Evolutionary conservation across 2,329 filamentous ascomycete species (phyloP).

Genomic region (Tolypocladium nubicola): DNA sequence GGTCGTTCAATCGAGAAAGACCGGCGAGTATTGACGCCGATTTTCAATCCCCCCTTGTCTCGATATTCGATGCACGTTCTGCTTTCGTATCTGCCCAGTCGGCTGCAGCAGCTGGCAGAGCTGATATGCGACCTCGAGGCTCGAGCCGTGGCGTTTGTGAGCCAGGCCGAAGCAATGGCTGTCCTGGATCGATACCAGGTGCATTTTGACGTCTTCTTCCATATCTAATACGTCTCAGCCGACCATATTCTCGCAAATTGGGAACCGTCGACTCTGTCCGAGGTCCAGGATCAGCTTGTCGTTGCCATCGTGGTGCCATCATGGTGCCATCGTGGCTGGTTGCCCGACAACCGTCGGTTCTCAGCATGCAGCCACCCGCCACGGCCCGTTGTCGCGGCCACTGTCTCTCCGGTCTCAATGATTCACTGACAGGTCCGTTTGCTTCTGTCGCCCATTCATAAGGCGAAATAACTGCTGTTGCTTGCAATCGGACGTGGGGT

Average conservation of each 20-base stretch:
- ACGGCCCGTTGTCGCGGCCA: not conserved
- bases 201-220: not conserved
- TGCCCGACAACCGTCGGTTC: not conserved
- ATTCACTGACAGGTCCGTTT: not conserved
- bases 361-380: not conserved
- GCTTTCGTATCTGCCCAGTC: not conserved
- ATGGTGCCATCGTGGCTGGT: not conserved
- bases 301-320: not conserved
- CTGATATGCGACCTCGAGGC: not conserved
- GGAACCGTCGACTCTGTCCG: not conserved
- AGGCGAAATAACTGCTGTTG: not conserved
- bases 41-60: not conserved
- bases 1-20: not conserved
- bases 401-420: not conserved
- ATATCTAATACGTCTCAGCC: not conserved
- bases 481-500: constrained; percentile 12
- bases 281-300: not conserved
- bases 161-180: not conserved
- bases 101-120: not conserved
- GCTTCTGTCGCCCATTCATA: not conserved
- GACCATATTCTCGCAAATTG: not conserved
- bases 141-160: not conserved
- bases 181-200: not conserved
- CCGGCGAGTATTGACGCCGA: not conserved
- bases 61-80: not conserved